Percentiles rank a stretch among this genome's conserved stretches.
These are phyloP conservation scores for Rhodamnia rubescens DNA, from an alignment of 345 rosid genomes.

Conservation along the genomic window DNA sequence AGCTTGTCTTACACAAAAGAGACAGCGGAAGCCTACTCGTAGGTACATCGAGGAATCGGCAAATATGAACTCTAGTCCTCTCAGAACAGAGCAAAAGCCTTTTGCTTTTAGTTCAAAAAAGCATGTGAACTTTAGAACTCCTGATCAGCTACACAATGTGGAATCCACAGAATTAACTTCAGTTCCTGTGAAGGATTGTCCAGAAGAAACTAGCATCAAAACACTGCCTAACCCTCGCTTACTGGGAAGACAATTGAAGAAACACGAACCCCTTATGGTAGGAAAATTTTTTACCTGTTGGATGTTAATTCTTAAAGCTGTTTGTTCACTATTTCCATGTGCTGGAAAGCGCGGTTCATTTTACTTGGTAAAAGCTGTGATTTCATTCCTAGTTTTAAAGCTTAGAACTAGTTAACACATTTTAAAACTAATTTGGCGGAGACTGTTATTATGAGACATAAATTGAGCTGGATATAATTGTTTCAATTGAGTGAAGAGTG, in stretches of 20 bases:
- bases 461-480: neutral
- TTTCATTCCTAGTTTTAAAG: neutral
- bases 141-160: conserved; percentile 5
- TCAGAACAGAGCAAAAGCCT: conserved; percentile 3
- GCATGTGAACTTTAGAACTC: conserved; percentile 11
- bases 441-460: neutral
- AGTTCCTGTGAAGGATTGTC: conserved; percentile 14
- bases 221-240: conserved; percentile 21
- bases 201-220: conserved; percentile 8
- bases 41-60: conserved; percentile 46
- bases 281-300: neutral
- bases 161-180: conserved; percentile 2
- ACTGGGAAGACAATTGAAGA: conserved; percentile 28
- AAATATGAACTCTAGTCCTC: conserved; percentile 4
- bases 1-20: conserved; percentile 16
- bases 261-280: conserved; percentile 23
- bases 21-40: conserved; percentile 33
- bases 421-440: neutral
- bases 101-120: conserved; percentile 8
- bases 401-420: neutral
- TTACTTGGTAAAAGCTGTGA: neutral
- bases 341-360: neutral
- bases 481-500: neutral
- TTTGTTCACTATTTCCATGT: neutral
- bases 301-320: neutral